Evolutionary conservation across 2,329 filamentous ascomycete genomes (phyloP).

Genomic region (Elsinoe batatas): DNA sequence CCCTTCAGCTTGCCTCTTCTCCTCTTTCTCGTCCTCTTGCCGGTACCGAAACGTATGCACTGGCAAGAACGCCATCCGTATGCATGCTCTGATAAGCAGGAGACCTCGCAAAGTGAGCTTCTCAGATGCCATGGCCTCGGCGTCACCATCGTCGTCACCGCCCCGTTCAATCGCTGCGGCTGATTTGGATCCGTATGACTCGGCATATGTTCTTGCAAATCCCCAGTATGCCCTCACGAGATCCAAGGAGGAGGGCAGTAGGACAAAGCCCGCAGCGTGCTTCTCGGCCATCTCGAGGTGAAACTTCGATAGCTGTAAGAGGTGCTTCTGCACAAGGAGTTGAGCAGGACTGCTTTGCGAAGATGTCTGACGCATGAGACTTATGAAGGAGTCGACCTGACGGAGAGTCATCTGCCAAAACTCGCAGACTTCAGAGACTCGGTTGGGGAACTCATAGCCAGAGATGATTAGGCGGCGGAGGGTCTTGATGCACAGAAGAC

Average conservation of each 20-base stretch:
- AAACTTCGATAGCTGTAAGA: constrained; percentile 83
- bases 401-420: constrained; percentile 73
- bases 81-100: constrained; percentile 68
- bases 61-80: constrained; percentile 76
- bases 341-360: constrained; percentile 41
- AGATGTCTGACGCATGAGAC: constrained; percentile 48
- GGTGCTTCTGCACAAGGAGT: constrained; percentile 63
- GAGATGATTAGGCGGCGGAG: constrained; percentile 67
- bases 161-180: constrained; percentile 38
- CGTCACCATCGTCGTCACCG: constrained; percentile 34
- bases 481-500: constrained; percentile 66
- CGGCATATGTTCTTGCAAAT: constrained; percentile 65
- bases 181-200: constrained; percentile 53
- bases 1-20: constrained; percentile 60
- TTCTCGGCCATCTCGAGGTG: constrained; percentile 74
- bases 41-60: constrained; percentile 76
- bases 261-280: constrained; percentile 73
- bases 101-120: constrained; percentile 75
- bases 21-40: constrained; percentile 61
- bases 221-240: constrained; percentile 80
- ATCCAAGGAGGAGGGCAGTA: constrained; percentile 67
- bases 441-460: constrained; percentile 76
- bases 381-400: constrained; percentile 69
- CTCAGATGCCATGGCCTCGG: constrained; percentile 45
- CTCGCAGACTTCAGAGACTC: constrained; percentile 62